Conservation (phyloP, 1,139 yeast genomes). For the Zygoascus sp. region DNA sequence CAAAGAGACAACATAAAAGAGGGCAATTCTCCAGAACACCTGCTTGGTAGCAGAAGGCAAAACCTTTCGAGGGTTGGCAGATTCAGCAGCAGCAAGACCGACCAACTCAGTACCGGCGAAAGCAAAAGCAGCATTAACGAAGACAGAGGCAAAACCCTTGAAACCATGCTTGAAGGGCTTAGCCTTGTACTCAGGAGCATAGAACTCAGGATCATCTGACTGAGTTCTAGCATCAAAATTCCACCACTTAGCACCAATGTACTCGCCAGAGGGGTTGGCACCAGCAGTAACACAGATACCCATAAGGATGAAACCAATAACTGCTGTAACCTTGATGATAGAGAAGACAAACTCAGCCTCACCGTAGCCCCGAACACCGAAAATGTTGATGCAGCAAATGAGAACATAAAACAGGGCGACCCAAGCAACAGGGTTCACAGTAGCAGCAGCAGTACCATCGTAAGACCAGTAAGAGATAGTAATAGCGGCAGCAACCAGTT, state of each 20-base stretch:
- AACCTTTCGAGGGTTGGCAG: constrained; percentile 54
- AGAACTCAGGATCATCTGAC: neutral
- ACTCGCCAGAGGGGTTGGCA: constrained; percentile 66
- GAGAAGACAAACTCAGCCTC: constrained; percentile 71
- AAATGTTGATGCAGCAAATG: constrained; percentile 54
- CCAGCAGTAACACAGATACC: constrained; percentile 62
- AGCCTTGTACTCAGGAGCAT: neutral
- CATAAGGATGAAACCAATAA: constrained; percentile 61
- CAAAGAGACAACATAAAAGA: constrained; percentile 60
- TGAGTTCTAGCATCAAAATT: constrained; percentile 47
- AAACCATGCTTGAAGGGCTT: constrained; percentile 50
- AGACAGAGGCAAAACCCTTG: constrained; percentile 77
- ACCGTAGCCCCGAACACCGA: constrained; percentile 73
- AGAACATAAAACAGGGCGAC: constrained; percentile 58
- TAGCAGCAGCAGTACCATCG: constrained; percentile 47
- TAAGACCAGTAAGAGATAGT: constrained; percentile 64
- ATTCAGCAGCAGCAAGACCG: constrained; percentile 67
- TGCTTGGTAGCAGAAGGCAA: constrained; percentile 70
- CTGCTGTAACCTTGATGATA: constrained; percentile 56
- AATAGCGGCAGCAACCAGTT: constrained; percentile 73
- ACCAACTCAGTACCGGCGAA: constrained; percentile 81
- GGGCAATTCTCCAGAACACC: constrained; percentile 67
- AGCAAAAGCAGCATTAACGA: constrained; percentile 85
- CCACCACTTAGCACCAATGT: constrained; percentile 61
- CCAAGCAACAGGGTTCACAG: constrained; percentile 60